phyloP scores from a whole-genome alignment of 1,284 basidiomycete genomes.

The Ceratobasidium theobromae region DNA sequence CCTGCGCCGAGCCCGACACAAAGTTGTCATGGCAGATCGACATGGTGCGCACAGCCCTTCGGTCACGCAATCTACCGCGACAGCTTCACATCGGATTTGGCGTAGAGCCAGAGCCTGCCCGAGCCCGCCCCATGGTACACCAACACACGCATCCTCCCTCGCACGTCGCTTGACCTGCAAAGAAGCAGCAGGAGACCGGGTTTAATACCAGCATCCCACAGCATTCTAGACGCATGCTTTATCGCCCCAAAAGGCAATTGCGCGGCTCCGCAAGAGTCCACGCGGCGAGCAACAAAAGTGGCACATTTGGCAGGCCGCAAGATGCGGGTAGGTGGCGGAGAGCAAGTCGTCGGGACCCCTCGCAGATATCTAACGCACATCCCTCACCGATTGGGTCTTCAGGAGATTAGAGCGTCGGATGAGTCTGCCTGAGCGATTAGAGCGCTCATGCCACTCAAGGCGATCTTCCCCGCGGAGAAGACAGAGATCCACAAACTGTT shows the following conservation, averaged over 20 bases:
- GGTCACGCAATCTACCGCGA: slow-evolving; percentile 11
- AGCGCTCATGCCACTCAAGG: not conserved
- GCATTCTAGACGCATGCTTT: not conserved
- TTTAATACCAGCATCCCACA: not conserved
- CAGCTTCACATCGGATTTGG: not conserved
- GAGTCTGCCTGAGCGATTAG: not conserved
- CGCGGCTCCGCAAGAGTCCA: not conserved
- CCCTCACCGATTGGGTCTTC: slow-evolving; percentile 15
- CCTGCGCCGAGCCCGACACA: not conserved
- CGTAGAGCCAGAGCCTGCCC: not conserved
- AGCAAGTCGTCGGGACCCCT: not conserved
- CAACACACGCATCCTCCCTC: not conserved
- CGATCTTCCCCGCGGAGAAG: slow-evolving; percentile 15
- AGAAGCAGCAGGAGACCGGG: not conserved
- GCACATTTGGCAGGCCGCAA: not conserved
- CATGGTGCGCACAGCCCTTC: slow-evolving; percentile 22
- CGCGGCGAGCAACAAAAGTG: slow-evolving; percentile 11
- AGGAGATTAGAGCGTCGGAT: not conserved
- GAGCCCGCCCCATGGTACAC: not conserved
- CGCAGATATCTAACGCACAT: not conserved
- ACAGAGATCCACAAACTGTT: not conserved
- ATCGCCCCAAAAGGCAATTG: not conserved
- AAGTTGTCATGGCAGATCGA: not conserved
- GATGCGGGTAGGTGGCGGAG: not conserved
- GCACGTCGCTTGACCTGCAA: not conserved